Evolutionary conservation across 1,139 yeast genomes (phyloP).

Genomic region (Ashbya aceris): DNA sequence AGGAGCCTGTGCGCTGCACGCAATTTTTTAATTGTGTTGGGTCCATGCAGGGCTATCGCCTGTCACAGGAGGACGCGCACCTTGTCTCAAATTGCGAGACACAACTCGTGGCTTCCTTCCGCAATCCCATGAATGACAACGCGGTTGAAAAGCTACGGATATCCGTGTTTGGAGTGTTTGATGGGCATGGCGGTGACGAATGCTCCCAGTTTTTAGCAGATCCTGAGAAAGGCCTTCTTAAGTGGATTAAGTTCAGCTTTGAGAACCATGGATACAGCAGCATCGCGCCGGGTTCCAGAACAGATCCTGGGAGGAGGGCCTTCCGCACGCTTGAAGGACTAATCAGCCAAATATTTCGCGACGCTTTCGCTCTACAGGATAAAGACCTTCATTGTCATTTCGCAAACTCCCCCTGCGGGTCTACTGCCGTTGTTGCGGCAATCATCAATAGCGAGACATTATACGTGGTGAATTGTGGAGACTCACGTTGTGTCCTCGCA

Average conservation of each 20-base stretch:
- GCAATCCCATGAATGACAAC: slow-evolving; percentile 25
- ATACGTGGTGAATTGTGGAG: slow-evolving; percentile 66
- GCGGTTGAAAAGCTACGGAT: slow-evolving; percentile 28
- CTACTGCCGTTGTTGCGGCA: slow-evolving; percentile 55
- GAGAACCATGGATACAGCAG: slow-evolving; percentile 27
- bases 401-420: slow-evolving; percentile 47
- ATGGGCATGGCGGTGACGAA: slow-evolving; percentile 70
- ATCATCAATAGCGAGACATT: slow-evolving; percentile 38
- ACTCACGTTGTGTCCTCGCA: slow-evolving; percentile 58
- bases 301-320: slow-evolving; percentile 10
- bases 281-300: not conserved
- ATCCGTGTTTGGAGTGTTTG: slow-evolving; percentile 65
- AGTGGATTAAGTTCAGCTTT: slow-evolving; percentile 24
- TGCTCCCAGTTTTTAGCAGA: slow-evolving; percentile 46
- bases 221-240: slow-evolving; percentile 19
- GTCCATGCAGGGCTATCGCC: slow-evolving; percentile 71
- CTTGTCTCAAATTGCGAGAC: slow-evolving; percentile 30
- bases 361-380: slow-evolving; percentile 52
- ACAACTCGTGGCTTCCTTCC: slow-evolving; percentile 22
- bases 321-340: slow-evolving; percentile 32
- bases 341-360: slow-evolving; percentile 36
- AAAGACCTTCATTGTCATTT: slow-evolving; percentile 39
- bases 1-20: slow-evolving; percentile 26
- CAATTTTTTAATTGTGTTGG: slow-evolving; percentile 53
- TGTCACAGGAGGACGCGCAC: slow-evolving; percentile 74